Evolutionary conservation across 208 protist genomes (phyloP).

Genomic region (Sergeia podlipaevii): DNA sequence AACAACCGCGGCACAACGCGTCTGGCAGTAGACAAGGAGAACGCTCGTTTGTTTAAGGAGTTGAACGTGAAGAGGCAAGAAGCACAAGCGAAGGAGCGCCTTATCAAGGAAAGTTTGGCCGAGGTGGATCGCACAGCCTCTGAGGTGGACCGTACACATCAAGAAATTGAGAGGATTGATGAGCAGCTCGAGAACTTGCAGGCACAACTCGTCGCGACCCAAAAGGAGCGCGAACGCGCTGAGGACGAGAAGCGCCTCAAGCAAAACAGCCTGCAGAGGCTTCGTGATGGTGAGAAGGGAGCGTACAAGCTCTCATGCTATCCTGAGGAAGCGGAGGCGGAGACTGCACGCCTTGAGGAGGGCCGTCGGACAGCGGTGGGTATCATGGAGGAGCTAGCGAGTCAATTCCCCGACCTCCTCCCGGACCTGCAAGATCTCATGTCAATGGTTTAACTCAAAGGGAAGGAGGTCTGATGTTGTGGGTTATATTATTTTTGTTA

Average conservation of each 20-base stretch:
- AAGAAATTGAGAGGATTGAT: constrained; percentile 66
- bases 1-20: constrained; percentile 66
- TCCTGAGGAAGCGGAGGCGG: constrained; percentile 49
- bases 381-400: constrained; percentile 71
- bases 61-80: constrained; percentile 86
- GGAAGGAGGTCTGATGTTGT: background rate
- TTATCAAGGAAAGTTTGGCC: constrained; percentile 79
- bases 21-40: constrained; percentile 83
- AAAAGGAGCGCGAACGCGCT: constrained; percentile 59
- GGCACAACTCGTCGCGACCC: constrained; percentile 35
- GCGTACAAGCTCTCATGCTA: constrained; percentile 75
- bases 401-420: constrained; percentile 68
- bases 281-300: constrained; percentile 82
- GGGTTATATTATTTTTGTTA: too few species aligned
- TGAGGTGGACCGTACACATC: constrained; percentile 70
- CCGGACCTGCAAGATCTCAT: constrained; percentile 63
- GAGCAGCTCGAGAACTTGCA: constrained; percentile 71
- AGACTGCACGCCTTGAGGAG: constrained; percentile 57
- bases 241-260: constrained; percentile 80
- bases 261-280: constrained; percentile 73
- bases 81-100: constrained; percentile 68
- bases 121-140: constrained; percentile 72
- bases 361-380: constrained; percentile 44
- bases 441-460: constrained; percentile 29
- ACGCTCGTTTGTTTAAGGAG: constrained; percentile 82